A percentile compares a stretch with the other conserved stretches of the same genome.
phyloP scores from a whole-genome alignment of 352 stramenopile species.

The Phytophthora cajani region DNA sequence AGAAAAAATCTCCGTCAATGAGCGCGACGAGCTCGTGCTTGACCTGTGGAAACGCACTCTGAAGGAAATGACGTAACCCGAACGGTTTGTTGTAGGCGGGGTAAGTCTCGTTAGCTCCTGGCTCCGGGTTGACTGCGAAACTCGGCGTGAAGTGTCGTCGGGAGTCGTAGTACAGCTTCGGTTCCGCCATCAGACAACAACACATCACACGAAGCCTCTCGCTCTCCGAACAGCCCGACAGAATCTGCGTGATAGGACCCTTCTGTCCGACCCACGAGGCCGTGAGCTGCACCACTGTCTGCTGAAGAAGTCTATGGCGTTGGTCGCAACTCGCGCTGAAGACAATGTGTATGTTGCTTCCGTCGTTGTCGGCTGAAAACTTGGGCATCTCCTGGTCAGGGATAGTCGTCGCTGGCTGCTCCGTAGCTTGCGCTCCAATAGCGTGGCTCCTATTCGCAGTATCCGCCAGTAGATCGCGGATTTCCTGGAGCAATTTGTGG shows the following conservation, averaged over 20 bases:
- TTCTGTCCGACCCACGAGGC: background rate
- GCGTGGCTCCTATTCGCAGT: background rate
- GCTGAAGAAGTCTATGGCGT: background rate
- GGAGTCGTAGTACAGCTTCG: background rate
- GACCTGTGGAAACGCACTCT: background rate
- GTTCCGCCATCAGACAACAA: no score
- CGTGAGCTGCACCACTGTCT: background rate
- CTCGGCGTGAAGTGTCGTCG: background rate
- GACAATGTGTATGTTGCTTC: background rate
- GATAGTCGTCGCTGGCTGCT: background rate
- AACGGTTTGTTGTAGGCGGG: background rate
- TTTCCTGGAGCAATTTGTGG: background rate
- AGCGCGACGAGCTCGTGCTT: background rate
- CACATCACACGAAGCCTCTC: background rate
- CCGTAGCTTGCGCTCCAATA: background rate
- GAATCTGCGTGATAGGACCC: background rate
- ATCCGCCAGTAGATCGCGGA: background rate
- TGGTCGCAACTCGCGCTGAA: background rate
- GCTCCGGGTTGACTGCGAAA: background rate
- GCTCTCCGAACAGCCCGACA: background rate
- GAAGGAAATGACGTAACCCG: background rate
- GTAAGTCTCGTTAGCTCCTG: background rate
- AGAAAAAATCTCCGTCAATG: background rate
- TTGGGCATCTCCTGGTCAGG: background rate
- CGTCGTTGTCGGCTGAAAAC: background rate